phyloP scores from a whole-genome alignment of 129 eudicot species.

The Artemisia tridentata region DNA sequence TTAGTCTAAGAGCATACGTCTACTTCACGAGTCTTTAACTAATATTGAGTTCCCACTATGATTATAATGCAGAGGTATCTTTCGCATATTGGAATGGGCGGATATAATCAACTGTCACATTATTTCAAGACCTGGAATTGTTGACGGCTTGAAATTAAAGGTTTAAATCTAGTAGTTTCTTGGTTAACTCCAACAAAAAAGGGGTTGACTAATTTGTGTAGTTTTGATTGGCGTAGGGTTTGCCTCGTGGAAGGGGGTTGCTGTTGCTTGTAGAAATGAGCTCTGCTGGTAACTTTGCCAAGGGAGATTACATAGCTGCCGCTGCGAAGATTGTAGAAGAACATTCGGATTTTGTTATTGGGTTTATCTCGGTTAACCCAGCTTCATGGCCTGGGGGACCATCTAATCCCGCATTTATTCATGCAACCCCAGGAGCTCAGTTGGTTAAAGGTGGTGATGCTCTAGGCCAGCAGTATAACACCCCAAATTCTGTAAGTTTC shows the following conservation, averaged over 20 bases:
- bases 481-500: constrained; percentile 82
- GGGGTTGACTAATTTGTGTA: constrained; percentile 13
- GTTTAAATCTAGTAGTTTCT: constrained; percentile 27
- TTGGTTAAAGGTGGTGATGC: constrained; percentile 94
- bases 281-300: constrained; percentile 91
- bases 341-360: constrained; percentile 90
- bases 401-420: constrained; percentile 71
- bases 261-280: constrained; percentile 95
- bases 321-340: constrained; percentile 86
- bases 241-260: constrained; percentile 88
- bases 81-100: constrained; percentile 91
- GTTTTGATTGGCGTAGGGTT: constrained; percentile 50
- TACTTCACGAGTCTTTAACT: too few relatives aligned
- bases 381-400: constrained; percentile 85
- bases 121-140: constrained; percentile 94
- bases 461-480: constrained; percentile 92
- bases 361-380: constrained; percentile 94
- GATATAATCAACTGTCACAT: constrained; percentile 93
- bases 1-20: too few relatives aligned
- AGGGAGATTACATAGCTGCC: constrained; percentile 85
- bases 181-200: background rate
- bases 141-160: constrained; percentile 90
- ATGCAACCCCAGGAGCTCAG: constrained; percentile 98
- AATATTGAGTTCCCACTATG: too few relatives aligned
- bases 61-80: constrained; percentile 61